Evolutionary conservation across 2,329 filamentous ascomycete genomes (phyloP), one percentile per base, ranked within the genome.

Genomic region (Rutstroemia sp.): DNA sequence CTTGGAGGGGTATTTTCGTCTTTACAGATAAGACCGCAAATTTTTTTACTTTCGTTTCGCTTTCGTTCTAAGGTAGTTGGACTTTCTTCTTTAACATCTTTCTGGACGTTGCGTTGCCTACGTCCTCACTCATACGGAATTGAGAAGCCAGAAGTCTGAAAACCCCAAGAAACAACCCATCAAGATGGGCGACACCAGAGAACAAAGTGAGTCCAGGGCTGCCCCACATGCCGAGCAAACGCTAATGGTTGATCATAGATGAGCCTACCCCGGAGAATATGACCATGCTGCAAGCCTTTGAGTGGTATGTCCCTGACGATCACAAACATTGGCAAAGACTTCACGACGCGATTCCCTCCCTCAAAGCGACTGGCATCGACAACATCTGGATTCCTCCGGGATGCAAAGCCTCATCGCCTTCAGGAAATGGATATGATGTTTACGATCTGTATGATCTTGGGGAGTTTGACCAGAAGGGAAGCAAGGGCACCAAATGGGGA

Each of bases 381-480:
- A 77, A 77, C 56, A 72, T 86, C 34, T 88, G 86, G 85, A 78
- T 89, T 5, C 86, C 86, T 0, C 86, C 86, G 0, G 86, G 80
- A 54, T 88, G 84, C 70, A 89, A 89, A 71, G 84, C 80, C 0
- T 80, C 80, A 57, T 76, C 76, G 30, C 76, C 78, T 0, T 70
- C 76, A 27, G 81, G 83, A 19, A 88, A 87, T 63, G 86, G 86
- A 5, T 86, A 87, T 61, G 83, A 86, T 67, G 76, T 83, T 59
- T 89, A 88, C 65, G 86, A 89, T 65, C 70, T 89, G 14, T 87
- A 83, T 63, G 84, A 87, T 59, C 70, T 87, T 2, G 86, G 86
- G 34, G 86, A 89, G 66, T 89, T 89, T 63, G 80, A 88, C 44
- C 84, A 88, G 65, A 89, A 89, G 67, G 83, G 82, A 17, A 68